Base-by-base conservation (phyloP, 1,139 yeast species). In the Geotrichum restrictum region DNA sequence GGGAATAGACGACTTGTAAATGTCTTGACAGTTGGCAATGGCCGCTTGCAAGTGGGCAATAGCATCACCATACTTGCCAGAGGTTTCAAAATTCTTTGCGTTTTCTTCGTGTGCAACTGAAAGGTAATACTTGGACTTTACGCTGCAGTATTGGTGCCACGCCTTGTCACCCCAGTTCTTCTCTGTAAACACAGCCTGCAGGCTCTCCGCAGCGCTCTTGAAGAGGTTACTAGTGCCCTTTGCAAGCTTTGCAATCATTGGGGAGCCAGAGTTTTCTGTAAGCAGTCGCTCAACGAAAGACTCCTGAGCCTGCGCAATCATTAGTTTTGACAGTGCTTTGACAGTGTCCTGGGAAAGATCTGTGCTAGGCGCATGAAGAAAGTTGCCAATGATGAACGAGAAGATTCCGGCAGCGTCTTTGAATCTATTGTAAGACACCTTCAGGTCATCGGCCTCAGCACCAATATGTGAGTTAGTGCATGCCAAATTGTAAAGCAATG, bases 251-350 rank as follows among this genome's bases (percentile, higher is more conserved):
- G 96, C 76, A 32, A 85, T 77, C 65, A 91, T 74, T 0, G 93
- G 79, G 43, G 84, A 82, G 57, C 63, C 66, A 18, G 64, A 57
- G 32, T 56, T 58, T 43, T 70, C 67, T 45, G 75, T 76, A 40
- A 88, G 69, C 29, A 83, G 78, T 59, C 81, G 85, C 62, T 84
- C 70, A 3, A 85, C 71, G 64, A 91, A 89, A 10, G 86, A 77
- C 61, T 93, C 97, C 65, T 89, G 97, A 1, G 94, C 87, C 66
- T 93, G 96, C 0, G 95, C 94, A 55, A 88, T 73, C 80, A 83
- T 80, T 56, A 91, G 68, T 59, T 77, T 78, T 14, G 77, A 69
- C 53, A 91, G 74, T 47, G 88, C 85, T 49, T 76, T 76, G 18
- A 88, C 81, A 1, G 89, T 82, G 32, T 83, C 80, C 48, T 85